These are phyloP conservation scores for Astrocystis sublimbata DNA, from an alignment of 495 filamentous ascomycete species.

Conservation along the genomic window DNA sequence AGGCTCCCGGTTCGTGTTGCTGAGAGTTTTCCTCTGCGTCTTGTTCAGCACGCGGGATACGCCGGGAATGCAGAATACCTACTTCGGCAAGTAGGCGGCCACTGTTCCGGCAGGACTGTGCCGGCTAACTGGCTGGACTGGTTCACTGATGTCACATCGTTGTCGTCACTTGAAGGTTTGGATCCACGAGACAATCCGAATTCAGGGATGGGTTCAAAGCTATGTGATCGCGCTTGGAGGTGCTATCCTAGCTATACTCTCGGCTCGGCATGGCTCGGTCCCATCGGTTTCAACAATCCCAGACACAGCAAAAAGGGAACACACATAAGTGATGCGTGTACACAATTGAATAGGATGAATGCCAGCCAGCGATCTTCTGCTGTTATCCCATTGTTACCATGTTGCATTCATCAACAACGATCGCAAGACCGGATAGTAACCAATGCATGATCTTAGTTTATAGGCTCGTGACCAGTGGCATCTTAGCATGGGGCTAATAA, in stretches of 20 bases:
- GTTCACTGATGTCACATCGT: not conserved
- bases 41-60: too few relatives aligned
- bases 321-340: not conserved
- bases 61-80: constrained; percentile 1
- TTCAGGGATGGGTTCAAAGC: not conserved
- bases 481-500: not conserved
- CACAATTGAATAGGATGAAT: not conserved
- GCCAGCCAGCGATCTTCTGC: not conserved
- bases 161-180: not conserved
- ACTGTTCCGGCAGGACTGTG: too few relatives aligned
- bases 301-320: not conserved
- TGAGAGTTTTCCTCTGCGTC: not conserved
- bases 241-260: not conserved
- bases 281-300: not conserved
- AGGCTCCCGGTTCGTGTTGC: not conserved
- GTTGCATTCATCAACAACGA: not conserved
- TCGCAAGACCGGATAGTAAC: not conserved
- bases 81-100: not conserved
- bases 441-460: not conserved
- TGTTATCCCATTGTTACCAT: not conserved
- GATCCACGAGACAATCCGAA: not conserved
- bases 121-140: too few relatives aligned
- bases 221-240: not conserved
- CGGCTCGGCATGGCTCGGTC: not conserved
- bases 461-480: constrained; percentile 3